Conservation (phyloP, 192 early-diverging fungal species). For the Coemansia sp. region DNA sequence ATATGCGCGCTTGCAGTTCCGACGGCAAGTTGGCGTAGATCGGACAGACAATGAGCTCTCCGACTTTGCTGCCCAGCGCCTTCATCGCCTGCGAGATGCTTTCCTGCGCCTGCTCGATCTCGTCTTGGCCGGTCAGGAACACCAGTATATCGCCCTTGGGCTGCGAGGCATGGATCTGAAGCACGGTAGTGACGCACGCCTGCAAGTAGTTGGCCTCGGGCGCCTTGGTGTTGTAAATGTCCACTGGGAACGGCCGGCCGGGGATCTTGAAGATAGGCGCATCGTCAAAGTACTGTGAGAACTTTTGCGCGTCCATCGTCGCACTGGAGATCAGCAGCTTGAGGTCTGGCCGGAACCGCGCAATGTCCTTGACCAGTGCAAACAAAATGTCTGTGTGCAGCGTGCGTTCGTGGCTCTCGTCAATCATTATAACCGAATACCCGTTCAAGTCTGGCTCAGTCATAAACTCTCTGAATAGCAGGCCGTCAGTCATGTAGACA, state of each 20-base stretch:
- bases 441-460: conserved; percentile 90
- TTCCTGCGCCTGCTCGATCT: conserved; percentile 94
- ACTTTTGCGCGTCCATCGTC: conserved; percentile 97
- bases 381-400: conserved; percentile 96
- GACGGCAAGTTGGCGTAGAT: conserved; percentile 97
- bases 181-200: conserved; percentile 89
- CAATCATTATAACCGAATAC: conserved; percentile 95
- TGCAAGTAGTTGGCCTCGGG: conserved; percentile 97
- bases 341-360: conserved; percentile 89
- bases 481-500: conserved; percentile 99
- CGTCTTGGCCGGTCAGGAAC: conserved; percentile 98
- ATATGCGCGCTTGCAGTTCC: conserved; percentile 96
- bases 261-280: conserved; percentile 95
- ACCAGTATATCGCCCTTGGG: conserved; percentile 89
- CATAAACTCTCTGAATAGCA: conserved; percentile 96
- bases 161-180: conserved; percentile 93
- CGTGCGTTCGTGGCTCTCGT: conserved; percentile 98
- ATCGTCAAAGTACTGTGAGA: conserved; percentile 93
- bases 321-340: conserved; percentile 96
- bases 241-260: conserved; percentile 90
- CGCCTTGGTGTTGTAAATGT: conserved; percentile 92
- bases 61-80: conserved; percentile 84
- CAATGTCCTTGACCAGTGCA: conserved; percentile 96
- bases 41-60: conserved; percentile 90
- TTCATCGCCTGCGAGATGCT: conserved; percentile 72